Evolutionary conservation across 108 stramenopile species (phyloP).

Genomic region (Skeletonema tropicum): DNA sequence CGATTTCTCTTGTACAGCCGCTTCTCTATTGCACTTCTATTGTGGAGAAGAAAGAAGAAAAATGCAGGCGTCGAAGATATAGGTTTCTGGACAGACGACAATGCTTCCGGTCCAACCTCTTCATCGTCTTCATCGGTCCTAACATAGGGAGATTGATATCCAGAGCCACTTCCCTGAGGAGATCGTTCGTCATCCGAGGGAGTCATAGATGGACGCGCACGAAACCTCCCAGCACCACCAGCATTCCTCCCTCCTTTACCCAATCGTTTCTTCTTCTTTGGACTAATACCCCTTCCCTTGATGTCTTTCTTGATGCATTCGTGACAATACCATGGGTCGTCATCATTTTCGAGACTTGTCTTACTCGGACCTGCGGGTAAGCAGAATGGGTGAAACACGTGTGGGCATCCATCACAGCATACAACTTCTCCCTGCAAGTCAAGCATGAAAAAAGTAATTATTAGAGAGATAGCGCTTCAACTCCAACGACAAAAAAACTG

Average conservation of each 20-base stretch:
- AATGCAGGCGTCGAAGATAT: constrained; percentile 43
- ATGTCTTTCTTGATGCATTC: constrained; percentile 49
- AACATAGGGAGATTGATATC: constrained; percentile 39
- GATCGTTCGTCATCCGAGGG: constrained; percentile 7
- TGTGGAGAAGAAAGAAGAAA: constrained; percentile 63
- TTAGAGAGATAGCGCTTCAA: too few species aligned
- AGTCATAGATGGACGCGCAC: constrained; percentile 17
- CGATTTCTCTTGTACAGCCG: constrained; percentile 56
- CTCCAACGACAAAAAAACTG: too few species aligned
- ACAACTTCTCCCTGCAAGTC: constrained; percentile 65
- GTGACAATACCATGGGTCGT: constrained; percentile 88
- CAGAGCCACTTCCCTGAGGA: constrained; percentile 20
- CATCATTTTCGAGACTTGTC: constrained; percentile 61
- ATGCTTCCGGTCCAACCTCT: constrained; percentile 37
- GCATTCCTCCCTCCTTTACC: constrained; percentile 25
- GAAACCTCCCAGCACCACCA: constrained; percentile 21
- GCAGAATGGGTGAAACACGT: constrained; percentile 75
- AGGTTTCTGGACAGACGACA: constrained; percentile 39
- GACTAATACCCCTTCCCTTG: constrained; percentile 15
- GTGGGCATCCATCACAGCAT: constrained; percentile 87
- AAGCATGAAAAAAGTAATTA: too few species aligned
- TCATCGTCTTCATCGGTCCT: constrained; percentile 51
- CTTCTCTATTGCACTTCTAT: constrained; percentile 71
- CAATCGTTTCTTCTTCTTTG: constrained; percentile 22
- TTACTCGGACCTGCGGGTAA: constrained; percentile 60